Evolutionary conservation across 441 rosid species (phyloP), one percentile per base, ranked within the genome.

Genomic region (Adansonia gregorii): DNA sequence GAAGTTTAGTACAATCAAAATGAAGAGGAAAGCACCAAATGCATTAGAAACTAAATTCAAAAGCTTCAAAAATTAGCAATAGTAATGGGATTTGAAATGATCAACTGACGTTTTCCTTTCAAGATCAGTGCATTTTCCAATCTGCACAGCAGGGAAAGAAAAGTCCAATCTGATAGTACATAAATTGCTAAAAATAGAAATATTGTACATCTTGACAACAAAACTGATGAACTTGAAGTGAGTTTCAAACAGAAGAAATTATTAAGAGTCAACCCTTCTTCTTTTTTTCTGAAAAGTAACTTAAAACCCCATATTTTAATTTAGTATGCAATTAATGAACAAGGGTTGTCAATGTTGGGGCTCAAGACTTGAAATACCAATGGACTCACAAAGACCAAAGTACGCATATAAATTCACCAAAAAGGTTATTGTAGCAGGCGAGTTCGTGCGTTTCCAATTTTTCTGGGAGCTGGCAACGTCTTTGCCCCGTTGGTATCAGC

Each of bases 391-490:
- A 56, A 41, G 64, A 75, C 58, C 14, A 75, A 39, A 55, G 43
- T 66, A 35, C 4, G 46, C 7, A 63, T 14, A 63, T 19, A 35
- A 35, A 45, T 73, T 73, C 46, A 66, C 2, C 27, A 80, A 3
- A 68, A 73, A 48, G 27, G 72, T 76, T 65, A 73, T 41, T 41
- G 83, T 19, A 76, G 14, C 81, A 48, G 90, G 94, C 98, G 91
- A 97, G 81, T 82, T 86, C 88, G 78, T 86, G 90, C 39, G 95
- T 93, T 83, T 94, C 93, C 85, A 97, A 80, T 83, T 92, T 93
- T 83, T 92, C 92, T 1, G 98, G 98, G 55, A 97, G 89, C 71
- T 79, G 87, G 81, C 91, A 97, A 59, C 97, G 90, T 48, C 79
- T 88, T 82, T 80, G 73, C 76, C 99, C 98, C 15, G 90, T 87